Percentiles rank a stretch among this genome's conserved stretches.
Conservation (phyloP, 331 rosid genomes). For the Stylosanthes scabra region DNA sequence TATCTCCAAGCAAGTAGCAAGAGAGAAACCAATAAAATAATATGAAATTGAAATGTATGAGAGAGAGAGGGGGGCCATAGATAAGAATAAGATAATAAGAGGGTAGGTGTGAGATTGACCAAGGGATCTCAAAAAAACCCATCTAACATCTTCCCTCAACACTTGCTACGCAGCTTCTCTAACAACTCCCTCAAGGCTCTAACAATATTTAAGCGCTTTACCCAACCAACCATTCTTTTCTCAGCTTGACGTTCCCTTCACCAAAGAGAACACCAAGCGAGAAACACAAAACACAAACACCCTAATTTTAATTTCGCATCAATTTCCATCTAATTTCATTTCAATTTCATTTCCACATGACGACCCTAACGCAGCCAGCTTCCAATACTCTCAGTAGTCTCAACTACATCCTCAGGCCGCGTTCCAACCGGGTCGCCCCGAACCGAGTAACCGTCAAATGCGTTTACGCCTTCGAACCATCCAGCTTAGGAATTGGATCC, state of each 20-base stretch:
- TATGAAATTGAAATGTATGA: neutral
- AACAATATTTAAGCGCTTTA: slow-evolving; percentile 45
- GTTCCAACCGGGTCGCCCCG: slow-evolving; percentile 29
- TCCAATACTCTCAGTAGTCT: slow-evolving; percentile 51
- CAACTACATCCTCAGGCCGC: slow-evolving; percentile 28
- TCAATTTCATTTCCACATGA: slow-evolving; percentile 43
- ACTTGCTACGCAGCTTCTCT: slow-evolving; percentile 29
- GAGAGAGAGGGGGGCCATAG: neutral
- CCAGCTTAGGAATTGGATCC: slow-evolving; percentile 52
- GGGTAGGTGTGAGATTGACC: slow-evolving; percentile 80
- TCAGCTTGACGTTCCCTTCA: slow-evolving; percentile 83
- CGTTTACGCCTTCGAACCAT: slow-evolving; percentile 53
- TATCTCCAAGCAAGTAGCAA: no score
- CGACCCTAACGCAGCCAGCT: slow-evolving; percentile 57
- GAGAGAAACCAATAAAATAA: no score
- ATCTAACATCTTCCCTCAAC: neutral
- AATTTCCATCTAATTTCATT: neutral
- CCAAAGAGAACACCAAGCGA: slow-evolving; percentile 48
- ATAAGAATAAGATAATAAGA: neutral
- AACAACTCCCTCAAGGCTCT: neutral
- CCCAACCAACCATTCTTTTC: slow-evolving; percentile 23
- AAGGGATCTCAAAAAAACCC: slow-evolving; percentile 41
- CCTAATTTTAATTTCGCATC: neutral
- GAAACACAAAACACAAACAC: neutral
- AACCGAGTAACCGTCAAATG: slow-evolving; percentile 50